These are phyloP conservation scores for Boletus insuetus DNA, from an alignment of 768 basidiomycete species.

Conservation along the genomic window DNA sequence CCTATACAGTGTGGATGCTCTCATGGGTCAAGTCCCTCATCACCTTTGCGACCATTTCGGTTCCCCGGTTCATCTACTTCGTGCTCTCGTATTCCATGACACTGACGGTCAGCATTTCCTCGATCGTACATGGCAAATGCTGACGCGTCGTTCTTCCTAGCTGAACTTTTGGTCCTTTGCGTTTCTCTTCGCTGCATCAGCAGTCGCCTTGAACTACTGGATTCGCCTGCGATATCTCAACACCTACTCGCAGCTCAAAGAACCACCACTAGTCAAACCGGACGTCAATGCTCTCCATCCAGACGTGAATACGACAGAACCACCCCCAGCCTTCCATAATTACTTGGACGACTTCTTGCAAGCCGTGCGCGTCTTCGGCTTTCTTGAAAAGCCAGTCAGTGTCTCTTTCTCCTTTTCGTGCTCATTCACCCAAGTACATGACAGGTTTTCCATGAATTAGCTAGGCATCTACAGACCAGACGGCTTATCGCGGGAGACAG, in stretches of 20 bases:
- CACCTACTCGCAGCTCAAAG: slow-evolving; percentile 71
- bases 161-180: slow-evolving; percentile 92
- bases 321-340: slow-evolving; percentile 83
- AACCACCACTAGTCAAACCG: slow-evolving; percentile 77
- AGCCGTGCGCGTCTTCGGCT: slow-evolving; percentile 96
- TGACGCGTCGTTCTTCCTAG: slow-evolving; percentile 36
- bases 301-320: slow-evolving; percentile 77
- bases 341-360: slow-evolving; percentile 97
- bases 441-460: slow-evolving; percentile 95
- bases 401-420: neutral
- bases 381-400: slow-evolving; percentile 90
- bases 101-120: slow-evolving; percentile 57
- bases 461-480: slow-evolving; percentile 91
- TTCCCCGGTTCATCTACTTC: slow-evolving; percentile 76
- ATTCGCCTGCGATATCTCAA: slow-evolving; percentile 81
- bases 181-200: slow-evolving; percentile 65
- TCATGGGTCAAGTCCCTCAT: slow-evolving; percentile 75
- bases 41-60: slow-evolving; percentile 76
- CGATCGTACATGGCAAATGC: neutral
- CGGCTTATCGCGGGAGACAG: slow-evolving; percentile 96
- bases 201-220: slow-evolving; percentile 75
- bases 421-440: neutral
- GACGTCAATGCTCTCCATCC: slow-evolving; percentile 89
- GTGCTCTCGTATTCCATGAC: slow-evolving; percentile 88
- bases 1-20: slow-evolving; percentile 67